Conservation (phyloP, 1,284 basidiomycete genomes). For the Fomes fomentarius region DNA sequence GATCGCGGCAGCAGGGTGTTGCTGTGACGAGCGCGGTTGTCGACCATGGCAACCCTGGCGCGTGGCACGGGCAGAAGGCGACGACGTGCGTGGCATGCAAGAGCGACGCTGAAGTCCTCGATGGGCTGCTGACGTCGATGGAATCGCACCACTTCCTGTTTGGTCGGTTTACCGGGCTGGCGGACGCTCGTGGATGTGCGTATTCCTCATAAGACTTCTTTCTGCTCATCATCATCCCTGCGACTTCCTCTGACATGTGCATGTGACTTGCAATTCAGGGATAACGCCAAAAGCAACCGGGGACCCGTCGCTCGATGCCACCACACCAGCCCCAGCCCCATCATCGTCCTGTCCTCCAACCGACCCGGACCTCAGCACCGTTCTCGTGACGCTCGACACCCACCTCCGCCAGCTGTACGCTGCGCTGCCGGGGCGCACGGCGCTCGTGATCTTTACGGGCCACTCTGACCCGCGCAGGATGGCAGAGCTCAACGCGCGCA, state of each 20-base stretch:
- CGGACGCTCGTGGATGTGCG: slow-evolving; percentile 80
- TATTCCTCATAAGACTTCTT: slow-evolving; percentile 19
- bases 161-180: slow-evolving; percentile 79
- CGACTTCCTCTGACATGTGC: background rate
- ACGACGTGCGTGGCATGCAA: slow-evolving; percentile 73
- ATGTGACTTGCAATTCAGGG: slow-evolving; percentile 43
- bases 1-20: slow-evolving; percentile 43
- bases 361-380: slow-evolving; percentile 34
- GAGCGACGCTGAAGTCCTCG: slow-evolving; percentile 75
- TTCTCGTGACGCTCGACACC: slow-evolving; percentile 55
- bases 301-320: slow-evolving; percentile 40
- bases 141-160: slow-evolving; percentile 79
- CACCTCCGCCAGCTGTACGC: slow-evolving; percentile 67
- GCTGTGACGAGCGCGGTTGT: slow-evolving; percentile 70
- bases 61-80: slow-evolving; percentile 84
- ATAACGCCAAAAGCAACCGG: slow-evolving; percentile 52
- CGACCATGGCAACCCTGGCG: slow-evolving; percentile 81
- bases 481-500: slow-evolving; percentile 68
- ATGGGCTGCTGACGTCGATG: slow-evolving; percentile 63
- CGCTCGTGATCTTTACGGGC: slow-evolving; percentile 83
- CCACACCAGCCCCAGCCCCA: slow-evolving; percentile 7
- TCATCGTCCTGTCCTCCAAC: slow-evolving; percentile 24
- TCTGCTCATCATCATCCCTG: background rate
- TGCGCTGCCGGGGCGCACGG: slow-evolving; percentile 75
- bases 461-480: slow-evolving; percentile 85